Percentiles rank a stretch among this genome's conserved stretches.
phyloP scores from a whole-genome alignment of 1,284 basidiomycete species.

The Bjerkandera adusta region DNA sequence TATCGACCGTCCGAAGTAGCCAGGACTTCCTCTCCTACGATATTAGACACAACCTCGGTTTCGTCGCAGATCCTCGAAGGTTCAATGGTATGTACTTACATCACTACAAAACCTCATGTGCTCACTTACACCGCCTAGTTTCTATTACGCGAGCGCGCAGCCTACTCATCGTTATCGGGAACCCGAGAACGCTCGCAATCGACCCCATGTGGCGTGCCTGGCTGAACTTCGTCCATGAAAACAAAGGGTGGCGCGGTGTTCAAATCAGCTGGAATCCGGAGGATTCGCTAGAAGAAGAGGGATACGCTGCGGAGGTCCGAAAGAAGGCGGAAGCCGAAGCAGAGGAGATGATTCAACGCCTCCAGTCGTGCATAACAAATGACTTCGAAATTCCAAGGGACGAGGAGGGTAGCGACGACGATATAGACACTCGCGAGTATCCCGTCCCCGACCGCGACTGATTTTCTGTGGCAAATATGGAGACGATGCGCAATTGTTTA shows the following conservation, averaged over 20 bases:
- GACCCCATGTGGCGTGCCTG: conserved; percentile 56
- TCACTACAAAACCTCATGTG: background rate
- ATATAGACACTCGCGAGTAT: too few species aligned
- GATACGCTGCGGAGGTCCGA: conserved; percentile 10
- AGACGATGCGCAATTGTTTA: too few species aligned
- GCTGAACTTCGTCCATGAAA: conserved; percentile 46
- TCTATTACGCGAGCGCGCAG: conserved; percentile 57
- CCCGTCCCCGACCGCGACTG: too few species aligned
- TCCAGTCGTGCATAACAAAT: background rate
- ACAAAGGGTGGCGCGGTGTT: conserved; percentile 51
- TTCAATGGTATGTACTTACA: conserved; percentile 52
- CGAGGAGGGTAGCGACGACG: background rate
- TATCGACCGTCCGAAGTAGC: conserved; percentile 65
- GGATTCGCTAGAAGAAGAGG: conserved; percentile 4
- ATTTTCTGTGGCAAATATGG: too few species aligned
- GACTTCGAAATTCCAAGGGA: background rate
- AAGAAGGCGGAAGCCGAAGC: conserved; percentile 6
- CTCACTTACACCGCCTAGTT: conserved; percentile 32
- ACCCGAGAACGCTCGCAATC: conserved; percentile 51
- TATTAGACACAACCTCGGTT: conserved; percentile 56
- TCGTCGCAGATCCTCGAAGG: conserved; percentile 59
- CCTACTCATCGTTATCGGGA: conserved; percentile 52
- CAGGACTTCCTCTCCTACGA: conserved; percentile 54
- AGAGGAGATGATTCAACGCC: conserved; percentile 9
- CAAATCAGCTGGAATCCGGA: conserved; percentile 12